Percentiles rank a stretch among this genome's conserved stretches.
phyloP scores from a whole-genome alignment of 108 stramenopile species.

The Mayamaea pseudoterrestris region DNA sequence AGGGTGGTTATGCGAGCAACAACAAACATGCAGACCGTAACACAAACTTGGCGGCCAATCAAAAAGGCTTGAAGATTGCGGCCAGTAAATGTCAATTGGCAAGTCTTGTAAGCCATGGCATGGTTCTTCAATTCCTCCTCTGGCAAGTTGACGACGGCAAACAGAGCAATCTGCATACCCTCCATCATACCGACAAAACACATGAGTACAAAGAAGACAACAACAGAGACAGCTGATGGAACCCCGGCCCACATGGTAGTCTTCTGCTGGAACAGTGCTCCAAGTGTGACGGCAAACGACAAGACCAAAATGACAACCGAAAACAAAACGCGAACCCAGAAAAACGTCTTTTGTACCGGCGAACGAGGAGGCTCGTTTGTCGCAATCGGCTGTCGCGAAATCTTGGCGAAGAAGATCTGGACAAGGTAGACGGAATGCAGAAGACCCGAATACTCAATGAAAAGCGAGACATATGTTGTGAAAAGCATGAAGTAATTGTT shows the following conservation, averaged over 20 bases:
- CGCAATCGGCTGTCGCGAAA: conserved; percentile 32
- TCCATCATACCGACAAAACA: conserved; percentile 67
- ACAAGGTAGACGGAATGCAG: conserved; percentile 54
- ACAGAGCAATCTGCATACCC: conserved; percentile 82
- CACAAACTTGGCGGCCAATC: conserved; percentile 38
- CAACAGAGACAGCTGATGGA: conserved; percentile 27
- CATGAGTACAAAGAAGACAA: conserved; percentile 66
- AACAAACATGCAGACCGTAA: conserved; percentile 15
- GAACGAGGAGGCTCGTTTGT: conserved; percentile 42
- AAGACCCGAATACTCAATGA: conserved; percentile 59
- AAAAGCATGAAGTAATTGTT: conserved; percentile 52
- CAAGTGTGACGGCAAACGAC: conserved; percentile 36
- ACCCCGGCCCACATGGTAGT: conserved; percentile 49
- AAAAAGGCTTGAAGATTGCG: conserved; percentile 51
- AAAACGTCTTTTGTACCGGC: conserved; percentile 22
- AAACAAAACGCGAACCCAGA: conserved; percentile 31
- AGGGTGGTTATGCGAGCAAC: conserved; percentile 19
- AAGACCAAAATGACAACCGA: conserved; percentile 30
- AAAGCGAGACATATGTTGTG: conserved; percentile 41
- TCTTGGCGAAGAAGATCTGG: conserved; percentile 25
- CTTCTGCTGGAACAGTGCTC: conserved; percentile 33
- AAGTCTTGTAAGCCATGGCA: conserved; percentile 17
- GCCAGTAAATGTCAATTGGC: conserved; percentile 40
- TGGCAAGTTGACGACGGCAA: conserved; percentile 56
- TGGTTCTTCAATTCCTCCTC: conserved; percentile 16